Evolutionary conservation across 2,329 filamentous ascomycete species (phyloP), one percentile per base, ranked within the genome.

Genomic region (Cordyceps fumosorosea): DNA sequence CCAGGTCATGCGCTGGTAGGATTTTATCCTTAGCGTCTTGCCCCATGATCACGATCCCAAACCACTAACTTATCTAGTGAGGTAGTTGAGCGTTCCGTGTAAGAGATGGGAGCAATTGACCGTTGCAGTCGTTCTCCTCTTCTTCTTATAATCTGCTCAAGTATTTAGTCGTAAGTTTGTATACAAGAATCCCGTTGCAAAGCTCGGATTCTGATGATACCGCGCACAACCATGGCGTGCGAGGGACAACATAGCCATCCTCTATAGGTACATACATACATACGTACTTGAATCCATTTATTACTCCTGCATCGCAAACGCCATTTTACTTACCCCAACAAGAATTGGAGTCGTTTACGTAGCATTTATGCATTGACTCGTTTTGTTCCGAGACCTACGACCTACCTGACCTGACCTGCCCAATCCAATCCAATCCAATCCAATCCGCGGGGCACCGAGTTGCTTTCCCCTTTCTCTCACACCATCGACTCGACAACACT

Each of bases 1-100:
- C 22, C 34, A 55, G 58, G 58, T 61, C 58, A 61, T 61, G 58
- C 42, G 58, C 51, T 22, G 10, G 58, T 6, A 22, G 51, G 42
- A 61, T 54, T 61, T 51, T 59, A 22, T 42, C 44, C 26, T 11
- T 59, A 59, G 56, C 48, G 47, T 10, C 29, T 22, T 45, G 22
- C 44, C 44, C 55, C 44, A 24, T 50, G 48, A 22, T 32, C 44
- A n/a, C 18, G 42, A 45, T 12, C 14, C 11, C 29, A 57, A 24
- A 29, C 29, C 29, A 29, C n/a, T n/a, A n/a, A n/a, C n/a, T n/a
- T n/a, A n/a, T n/a, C n/a, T n/a, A n/a, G n/a, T n/a, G n/a, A n/a
- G n/a, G n/a, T n/a, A n/a, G n/a, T n/a, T n/a, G n/a, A 37, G 3
- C 5, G 34, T 37, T 37, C 34, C 8, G 34, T 37, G 11, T 37